A percentile compares a stretch with the other conserved stretches of the same genome.
Conservation (phyloP, 768 basidiomycete genomes). For the Strobilomyces confusus region DNA sequence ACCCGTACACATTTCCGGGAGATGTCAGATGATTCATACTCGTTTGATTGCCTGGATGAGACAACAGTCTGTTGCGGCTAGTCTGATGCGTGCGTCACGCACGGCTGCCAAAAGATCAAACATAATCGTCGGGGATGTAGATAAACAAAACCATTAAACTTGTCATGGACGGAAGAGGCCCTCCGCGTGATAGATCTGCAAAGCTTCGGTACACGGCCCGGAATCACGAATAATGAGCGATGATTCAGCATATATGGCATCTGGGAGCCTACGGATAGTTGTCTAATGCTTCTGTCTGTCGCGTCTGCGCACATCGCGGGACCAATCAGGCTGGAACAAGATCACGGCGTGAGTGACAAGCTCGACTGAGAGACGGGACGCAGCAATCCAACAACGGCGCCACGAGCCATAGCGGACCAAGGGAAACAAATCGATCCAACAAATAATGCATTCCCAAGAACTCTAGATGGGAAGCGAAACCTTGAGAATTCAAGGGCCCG, state of each 20-base stretch:
- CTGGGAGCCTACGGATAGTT: neutral
- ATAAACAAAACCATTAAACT: slow-evolving; percentile 1
- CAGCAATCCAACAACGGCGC: neutral
- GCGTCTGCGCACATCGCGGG: slow-evolving; percentile 10
- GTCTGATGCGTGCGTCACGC: too few species aligned
- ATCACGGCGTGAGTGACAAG: neutral
- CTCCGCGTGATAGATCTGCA: slow-evolving; percentile 2
- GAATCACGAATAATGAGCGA: slow-evolving; percentile 12
- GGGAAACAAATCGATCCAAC: neutral
- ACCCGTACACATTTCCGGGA: too few species aligned
- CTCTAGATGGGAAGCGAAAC: slow-evolving; percentile 1
- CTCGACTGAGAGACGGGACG: neutral
- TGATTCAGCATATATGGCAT: slow-evolving; percentile 8
- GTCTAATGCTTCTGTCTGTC: slow-evolving; percentile 1
- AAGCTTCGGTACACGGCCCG: slow-evolving; percentile 4
- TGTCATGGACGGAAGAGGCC: neutral
- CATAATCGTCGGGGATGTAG: too few species aligned
- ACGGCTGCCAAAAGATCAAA: too few species aligned
- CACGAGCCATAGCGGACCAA: neutral
- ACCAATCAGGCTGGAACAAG: neutral
- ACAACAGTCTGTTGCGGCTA: too few species aligned
- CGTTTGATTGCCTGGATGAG: too few species aligned
- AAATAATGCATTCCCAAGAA: neutral
- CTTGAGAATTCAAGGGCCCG: neutral
- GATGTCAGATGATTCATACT: too few species aligned